These are phyloP conservation scores for Avena insularis DNA, from an alignment of 176 grass and related monocot genomes.

Conservation along the genomic window DNA sequence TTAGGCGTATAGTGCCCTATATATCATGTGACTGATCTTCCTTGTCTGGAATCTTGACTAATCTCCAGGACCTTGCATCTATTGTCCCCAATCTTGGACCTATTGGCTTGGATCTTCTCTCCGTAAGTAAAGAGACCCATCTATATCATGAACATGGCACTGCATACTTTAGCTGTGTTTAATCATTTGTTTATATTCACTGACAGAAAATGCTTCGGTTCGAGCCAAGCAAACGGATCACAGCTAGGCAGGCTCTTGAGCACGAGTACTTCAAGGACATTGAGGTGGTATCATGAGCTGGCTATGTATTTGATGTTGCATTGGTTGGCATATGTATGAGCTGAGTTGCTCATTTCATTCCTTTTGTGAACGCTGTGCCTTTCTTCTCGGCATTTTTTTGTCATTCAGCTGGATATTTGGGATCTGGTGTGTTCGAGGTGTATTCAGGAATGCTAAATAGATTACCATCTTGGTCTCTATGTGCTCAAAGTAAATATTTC, in stretches of 20 bases:
- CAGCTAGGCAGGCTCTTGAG: conserved; percentile 77
- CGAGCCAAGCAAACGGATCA: conserved; percentile 90
- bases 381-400: conserved; percentile 47
- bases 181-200: conserved; percentile 9
- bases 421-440: conserved; percentile 53
- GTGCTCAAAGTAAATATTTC: conserved; percentile 57
- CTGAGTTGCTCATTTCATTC: conserved; percentile 40
- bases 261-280: conserved; percentile 95
- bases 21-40: conserved; percentile 29
- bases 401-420: conserved; percentile 49
- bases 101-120: conserved; percentile 82
- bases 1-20: neutral
- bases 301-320: conserved; percentile 33
- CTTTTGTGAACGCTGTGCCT: conserved; percentile 40
- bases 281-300: conserved; percentile 61
- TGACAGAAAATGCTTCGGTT: conserved; percentile 86
- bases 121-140: conserved; percentile 59
- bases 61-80: conserved; percentile 63
- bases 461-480: conserved; percentile 53
- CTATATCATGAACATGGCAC: neutral
- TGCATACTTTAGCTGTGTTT: neutral
- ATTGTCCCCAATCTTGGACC: conserved; percentile 82
- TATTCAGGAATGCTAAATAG: conserved; percentile 52
- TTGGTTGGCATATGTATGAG: conserved; percentile 49
- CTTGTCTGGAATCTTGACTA: conserved; percentile 16